Conservation (phyloP, 208 protist genomes). For the Tetramitus jugosus region DNA sequence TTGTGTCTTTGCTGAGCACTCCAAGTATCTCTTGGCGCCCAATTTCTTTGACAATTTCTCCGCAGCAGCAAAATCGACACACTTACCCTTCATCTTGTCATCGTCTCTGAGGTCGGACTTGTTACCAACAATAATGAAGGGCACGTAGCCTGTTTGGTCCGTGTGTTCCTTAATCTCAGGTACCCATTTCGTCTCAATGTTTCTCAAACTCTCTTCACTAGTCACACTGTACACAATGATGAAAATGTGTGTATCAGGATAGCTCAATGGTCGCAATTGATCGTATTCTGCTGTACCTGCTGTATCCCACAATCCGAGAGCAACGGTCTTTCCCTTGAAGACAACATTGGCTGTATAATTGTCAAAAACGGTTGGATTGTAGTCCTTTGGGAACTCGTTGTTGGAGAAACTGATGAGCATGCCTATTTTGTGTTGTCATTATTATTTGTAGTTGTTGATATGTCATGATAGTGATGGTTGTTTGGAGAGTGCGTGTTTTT, state of each 20-base stretch:
- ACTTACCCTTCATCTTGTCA: conserved; percentile 22
- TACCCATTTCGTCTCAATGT: conserved; percentile 52
- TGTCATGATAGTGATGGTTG: too few relatives aligned
- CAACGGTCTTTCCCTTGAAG: conserved; percentile 50
- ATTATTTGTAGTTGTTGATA: too few relatives aligned
- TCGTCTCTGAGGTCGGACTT: conserved; percentile 50
- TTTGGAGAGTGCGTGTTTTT: too few relatives aligned
- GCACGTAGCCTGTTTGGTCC: conserved; percentile 33
- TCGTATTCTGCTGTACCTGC: conserved; percentile 81
- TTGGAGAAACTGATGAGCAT: neutral
- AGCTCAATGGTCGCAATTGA: conserved; percentile 60
- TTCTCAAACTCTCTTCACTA: conserved; percentile 48
- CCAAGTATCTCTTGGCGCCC: conserved; percentile 36
- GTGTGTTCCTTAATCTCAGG: conserved; percentile 51
- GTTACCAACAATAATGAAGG: conserved; percentile 50
- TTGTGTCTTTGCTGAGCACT: conserved; percentile 49
- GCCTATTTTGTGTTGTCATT: too few relatives aligned
- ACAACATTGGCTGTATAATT: conserved; percentile 71
- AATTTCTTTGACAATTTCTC: conserved; percentile 32
- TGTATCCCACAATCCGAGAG: conserved; percentile 57
- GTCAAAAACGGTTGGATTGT: conserved; percentile 31
- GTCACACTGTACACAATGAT: conserved; percentile 63
- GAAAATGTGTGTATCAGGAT: conserved; percentile 68
- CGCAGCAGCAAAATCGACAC: conserved; percentile 36
- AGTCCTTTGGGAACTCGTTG: conserved; percentile 19